A percentile compares a stretch with the other conserved stretches of the same genome.
Evolutionary conservation across 192 early-diverging fungal genomes (phyloP).

Genomic region (Spizellomyces punctatus): DNA sequence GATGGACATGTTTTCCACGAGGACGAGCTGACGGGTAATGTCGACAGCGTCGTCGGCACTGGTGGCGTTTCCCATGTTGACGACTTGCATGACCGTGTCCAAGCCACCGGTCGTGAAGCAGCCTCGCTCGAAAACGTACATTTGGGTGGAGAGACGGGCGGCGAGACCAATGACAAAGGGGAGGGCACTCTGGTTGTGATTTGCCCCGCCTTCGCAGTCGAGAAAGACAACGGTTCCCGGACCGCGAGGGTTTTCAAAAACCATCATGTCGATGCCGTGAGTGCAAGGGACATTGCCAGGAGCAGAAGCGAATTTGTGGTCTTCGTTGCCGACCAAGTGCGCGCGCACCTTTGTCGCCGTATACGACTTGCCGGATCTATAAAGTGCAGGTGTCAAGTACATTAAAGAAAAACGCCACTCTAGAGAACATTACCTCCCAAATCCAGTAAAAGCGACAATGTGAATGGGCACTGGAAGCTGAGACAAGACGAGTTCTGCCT

Average conservation of each 20-base stretch:
- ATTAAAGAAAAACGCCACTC: too few relatives aligned
- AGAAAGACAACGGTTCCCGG: slow-evolving; percentile 51
- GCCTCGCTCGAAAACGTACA: slow-evolving; percentile 58
- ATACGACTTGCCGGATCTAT: slow-evolving; percentile 43
- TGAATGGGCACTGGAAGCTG: slow-evolving; percentile 47
- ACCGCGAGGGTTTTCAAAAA: slow-evolving; percentile 45
- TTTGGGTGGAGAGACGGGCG: slow-evolving; percentile 47
- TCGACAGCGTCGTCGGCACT: slow-evolving; percentile 37
- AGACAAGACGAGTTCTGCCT: slow-evolving; percentile 46
- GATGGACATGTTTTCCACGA: slow-evolving; percentile 63
- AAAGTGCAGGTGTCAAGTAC: too few relatives aligned
- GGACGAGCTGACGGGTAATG: slow-evolving; percentile 45
- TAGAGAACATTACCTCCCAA: too few relatives aligned
- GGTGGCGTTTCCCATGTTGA: slow-evolving; percentile 57
- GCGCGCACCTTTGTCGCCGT: slow-evolving; percentile 42
- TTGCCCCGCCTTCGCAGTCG: slow-evolving; percentile 58
- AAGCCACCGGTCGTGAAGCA: slow-evolving; percentile 60
- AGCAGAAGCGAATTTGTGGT: slow-evolving; percentile 46
- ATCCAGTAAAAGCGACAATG: slow-evolving; percentile 55
- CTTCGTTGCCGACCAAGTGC: slow-evolving; percentile 40
- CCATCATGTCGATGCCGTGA: slow-evolving; percentile 60
- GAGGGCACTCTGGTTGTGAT: slow-evolving; percentile 57
- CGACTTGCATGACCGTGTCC: slow-evolving; percentile 59
- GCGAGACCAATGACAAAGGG: slow-evolving; percentile 62
- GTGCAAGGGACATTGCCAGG: slow-evolving; percentile 59